Base-by-base conservation (phyloP, 768 basidiomycete genomes). In the Cubamyces lactineus region DNA sequence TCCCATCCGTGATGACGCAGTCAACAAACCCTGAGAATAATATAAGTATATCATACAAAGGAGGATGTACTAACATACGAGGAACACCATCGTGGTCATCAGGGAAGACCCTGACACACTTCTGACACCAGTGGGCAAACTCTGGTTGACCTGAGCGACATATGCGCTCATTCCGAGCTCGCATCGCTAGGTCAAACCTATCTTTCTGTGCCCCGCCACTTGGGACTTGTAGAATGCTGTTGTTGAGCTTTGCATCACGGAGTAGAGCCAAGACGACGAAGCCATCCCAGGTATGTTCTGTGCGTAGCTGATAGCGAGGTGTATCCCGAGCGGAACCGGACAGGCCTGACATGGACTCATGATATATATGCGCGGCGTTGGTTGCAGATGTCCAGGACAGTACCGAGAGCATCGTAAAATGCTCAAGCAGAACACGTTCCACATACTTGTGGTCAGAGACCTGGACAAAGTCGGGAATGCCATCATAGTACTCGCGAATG, bases 21-120 rank as follows among this genome's bases (percentile, higher is more conserved):
- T 28, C 28, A 7, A 28, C 28, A 28, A 28, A 28, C 4, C 7
- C 28, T 28, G 28, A n/a, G n/a, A n/a, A 28, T 28, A 28, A 3
- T 28, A 7, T 28, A 28, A n/a, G n/a, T n/a, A n/a, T n/a, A n/a
- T n/a, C n/a, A n/a, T n/a, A n/a, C n/a, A n/a, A n/a, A n/a, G n/a
- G n/a, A n/a, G n/a, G n/a, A n/a, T n/a, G n/a, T n/a, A n/a, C n/a
- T n/a, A n/a, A n/a, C n/a, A n/a, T n/a, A 53, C 13, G 49, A 48
- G 59, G 9, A 13, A 43, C 26, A 1, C 67, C 64, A 45, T 65
- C 55, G 6, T n/a, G n/a, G n/a, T n/a, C n/a, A n/a, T n/a, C n/a
- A n/a, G n/a, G n/a, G n/a, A n/a, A n/a, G n/a, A n/a, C n/a, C n/a
- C 72, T 63, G 2, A 67, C 28, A 59, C 75, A 76, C 34, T 65